Evolutionary conservation across 2,329 filamentous ascomycete species (phyloP).

Genomic region (Penicillium sp.): DNA sequence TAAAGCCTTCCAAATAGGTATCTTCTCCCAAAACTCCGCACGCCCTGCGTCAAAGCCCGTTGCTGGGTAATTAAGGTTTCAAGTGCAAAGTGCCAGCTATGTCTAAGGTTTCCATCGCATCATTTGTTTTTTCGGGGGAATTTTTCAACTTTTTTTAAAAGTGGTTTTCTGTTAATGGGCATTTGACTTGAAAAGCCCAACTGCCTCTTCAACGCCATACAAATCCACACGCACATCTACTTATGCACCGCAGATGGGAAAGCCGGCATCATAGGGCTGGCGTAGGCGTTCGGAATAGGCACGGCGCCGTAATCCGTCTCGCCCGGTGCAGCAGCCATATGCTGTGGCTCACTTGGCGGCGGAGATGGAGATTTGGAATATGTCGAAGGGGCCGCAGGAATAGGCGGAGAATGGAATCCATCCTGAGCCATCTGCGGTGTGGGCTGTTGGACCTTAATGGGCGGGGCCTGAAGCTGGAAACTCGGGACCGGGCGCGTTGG

Average conservation of each 20-base stretch:
- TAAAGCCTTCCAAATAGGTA: conserved; percentile 20
- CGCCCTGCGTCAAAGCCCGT: conserved; percentile 13
- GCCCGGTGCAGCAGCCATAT: conserved; percentile 68
- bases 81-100: conserved; percentile 5
- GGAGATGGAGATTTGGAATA: conserved; percentile 9
- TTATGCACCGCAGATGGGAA: conserved; percentile 32
- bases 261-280: conserved; percentile 47
- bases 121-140: conserved; percentile 1
- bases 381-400: conserved; percentile 18
- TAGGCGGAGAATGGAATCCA: conserved; percentile 53
- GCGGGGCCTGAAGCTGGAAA: conserved; percentile 88
- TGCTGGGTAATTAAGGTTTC: conserved; percentile 6
- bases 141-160: conserved; percentile 3
- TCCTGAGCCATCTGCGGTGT: conserved; percentile 67
- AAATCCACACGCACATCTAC: conserved; percentile 8
- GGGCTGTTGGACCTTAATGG: conserved; percentile 71
- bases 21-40: conserved; percentile 16
- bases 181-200: not conserved
- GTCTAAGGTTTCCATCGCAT: conserved; percentile 8
- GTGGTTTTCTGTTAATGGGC: not conserved
- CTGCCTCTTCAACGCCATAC: not conserved
- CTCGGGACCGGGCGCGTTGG: conserved; percentile 56
- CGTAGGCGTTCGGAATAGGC: conserved; percentile 84
- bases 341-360: conserved; percentile 50
- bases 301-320: conserved; percentile 83